These are phyloP conservation scores for Diutina scorzettiae DNA, from an alignment of 1,139 yeast genomes.

Conservation along the genomic window DNA sequence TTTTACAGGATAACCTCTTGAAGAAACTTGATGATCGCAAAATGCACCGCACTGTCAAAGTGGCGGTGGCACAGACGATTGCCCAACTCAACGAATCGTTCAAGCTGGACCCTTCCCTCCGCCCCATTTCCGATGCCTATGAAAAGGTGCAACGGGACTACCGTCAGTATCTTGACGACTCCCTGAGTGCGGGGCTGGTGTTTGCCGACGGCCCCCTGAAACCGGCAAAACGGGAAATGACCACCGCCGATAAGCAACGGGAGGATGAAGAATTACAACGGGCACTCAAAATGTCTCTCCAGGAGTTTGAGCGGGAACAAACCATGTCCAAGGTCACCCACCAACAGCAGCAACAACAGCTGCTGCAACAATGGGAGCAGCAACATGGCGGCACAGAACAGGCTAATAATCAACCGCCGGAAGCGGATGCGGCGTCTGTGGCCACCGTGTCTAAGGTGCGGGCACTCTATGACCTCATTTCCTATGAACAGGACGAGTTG, in stretches of 20 bases:
- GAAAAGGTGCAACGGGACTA: slow-evolving; percentile 28
- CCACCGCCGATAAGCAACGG: slow-evolving; percentile 32
- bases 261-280: slow-evolving; percentile 78
- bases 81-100: slow-evolving; percentile 50
- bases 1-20: slow-evolving; percentile 43
- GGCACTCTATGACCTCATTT: slow-evolving; percentile 71
- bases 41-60: slow-evolving; percentile 60
- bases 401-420: not conserved
- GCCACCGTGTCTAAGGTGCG: slow-evolving; percentile 45
- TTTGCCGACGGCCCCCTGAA: slow-evolving; percentile 30
- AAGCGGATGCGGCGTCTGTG: not conserved
- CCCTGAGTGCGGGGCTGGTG: not conserved
- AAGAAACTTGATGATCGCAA: slow-evolving; percentile 42
- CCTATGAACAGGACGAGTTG: slow-evolving; percentile 61
- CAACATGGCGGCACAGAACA: not conserved
- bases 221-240: slow-evolving; percentile 48
- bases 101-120: slow-evolving; percentile 61
- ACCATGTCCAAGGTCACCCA: slow-evolving; percentile 12
- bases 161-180: slow-evolving; percentile 28
- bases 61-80: slow-evolving; percentile 53
- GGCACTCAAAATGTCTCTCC: slow-evolving; percentile 66
- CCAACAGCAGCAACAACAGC: not conserved
- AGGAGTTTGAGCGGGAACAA: slow-evolving; percentile 43
- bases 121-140: slow-evolving; percentile 55
- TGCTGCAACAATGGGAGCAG: not conserved